Evolutionary conservation across 192 early-diverging fungal genomes (phyloP), one percentile per base, ranked within the genome.

Genomic region (Rhizophagus prolifer): DNA sequence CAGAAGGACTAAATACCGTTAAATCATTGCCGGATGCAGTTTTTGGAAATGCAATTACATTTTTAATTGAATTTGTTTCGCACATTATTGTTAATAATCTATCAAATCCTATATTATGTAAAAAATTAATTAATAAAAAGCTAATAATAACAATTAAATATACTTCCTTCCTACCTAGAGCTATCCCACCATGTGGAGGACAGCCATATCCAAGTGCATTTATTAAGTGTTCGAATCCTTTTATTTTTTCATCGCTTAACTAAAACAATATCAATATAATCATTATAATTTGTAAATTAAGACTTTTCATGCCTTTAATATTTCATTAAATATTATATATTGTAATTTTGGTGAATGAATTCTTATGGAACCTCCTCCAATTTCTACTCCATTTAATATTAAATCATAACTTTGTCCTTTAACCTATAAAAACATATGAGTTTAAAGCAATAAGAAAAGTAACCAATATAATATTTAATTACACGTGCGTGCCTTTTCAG

Each of bases 21-120:
- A 95, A 81, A 81, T 97, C 95, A 21, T 89, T 89, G 30, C 94
- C 95, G 44, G 87, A 88, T 13, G 89, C 83, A 4, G 93, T 84
- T 74, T 97, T 97, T 10, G 96, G 96, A 79, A 97, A 97, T 9
- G 96, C 96, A 79, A 97, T 96, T 25, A 97, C 96, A 64, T 97
- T 94, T 16, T 95, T 84, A 64, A 97, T 91, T 26, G 93, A 94
- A 1, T 84, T 58, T 0, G 92, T 88, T 13, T 87, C 85, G 71
- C 91, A 92, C 61, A 95, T 76, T 54, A 95, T 88, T 1, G 92
- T 85, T 79, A 97, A 88, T 23, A 97, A 65, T 25, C 95, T 83
- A 74, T 97, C 94, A 69, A 95, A 91, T 1, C 94, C 90, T 84
- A 63, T 46, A 21, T 47, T 23, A 14, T 25, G 23, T 41, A 77